Evolutionary conservation across 1,284 basidiomycete genomes (phyloP).

Genomic region (Mrakiaceae sp.): DNA sequence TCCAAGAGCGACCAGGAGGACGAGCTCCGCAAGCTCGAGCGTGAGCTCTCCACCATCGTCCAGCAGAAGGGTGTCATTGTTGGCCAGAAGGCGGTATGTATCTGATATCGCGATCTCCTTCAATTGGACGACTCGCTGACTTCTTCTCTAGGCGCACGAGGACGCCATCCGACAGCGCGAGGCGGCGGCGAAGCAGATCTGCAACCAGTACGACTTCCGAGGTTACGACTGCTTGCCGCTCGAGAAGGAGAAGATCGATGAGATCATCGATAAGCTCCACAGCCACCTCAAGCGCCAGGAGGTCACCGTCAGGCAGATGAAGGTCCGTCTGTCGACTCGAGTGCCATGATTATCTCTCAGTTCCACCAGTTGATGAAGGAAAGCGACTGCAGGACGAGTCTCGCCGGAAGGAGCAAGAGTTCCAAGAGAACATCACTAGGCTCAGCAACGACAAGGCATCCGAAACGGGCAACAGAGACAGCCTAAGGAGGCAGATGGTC

Average conservation of each 20-base stretch:
- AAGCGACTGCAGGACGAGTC: background rate
- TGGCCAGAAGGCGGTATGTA: conserved; percentile 22
- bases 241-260: conserved; percentile 52
- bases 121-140: no score
- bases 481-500: conserved; percentile 23
- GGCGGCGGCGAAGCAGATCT: conserved; percentile 56
- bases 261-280: conserved; percentile 53
- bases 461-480: conserved; percentile 20
- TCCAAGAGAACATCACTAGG: conserved; percentile 2
- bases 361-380: background rate
- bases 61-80: conserved; percentile 28
- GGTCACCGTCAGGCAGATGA: conserved; percentile 47
- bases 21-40: conserved; percentile 27
- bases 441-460: conserved; percentile 21
- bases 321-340: conserved; percentile 37
- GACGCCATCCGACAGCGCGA: conserved; percentile 63
- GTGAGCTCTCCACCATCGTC: conserved; percentile 23
- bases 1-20: conserved; percentile 27
- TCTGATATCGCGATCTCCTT: no score
- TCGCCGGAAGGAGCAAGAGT: background rate
- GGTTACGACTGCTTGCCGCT: conserved; percentile 60
- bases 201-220: conserved; percentile 55
- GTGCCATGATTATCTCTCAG: no score
- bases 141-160: conserved; percentile 51
- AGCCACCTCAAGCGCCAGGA: conserved; percentile 50